phyloP scores from a whole-genome alignment of 2,329 filamentous ascomycete genomes.

The Endoconidiophora polonica region DNA sequence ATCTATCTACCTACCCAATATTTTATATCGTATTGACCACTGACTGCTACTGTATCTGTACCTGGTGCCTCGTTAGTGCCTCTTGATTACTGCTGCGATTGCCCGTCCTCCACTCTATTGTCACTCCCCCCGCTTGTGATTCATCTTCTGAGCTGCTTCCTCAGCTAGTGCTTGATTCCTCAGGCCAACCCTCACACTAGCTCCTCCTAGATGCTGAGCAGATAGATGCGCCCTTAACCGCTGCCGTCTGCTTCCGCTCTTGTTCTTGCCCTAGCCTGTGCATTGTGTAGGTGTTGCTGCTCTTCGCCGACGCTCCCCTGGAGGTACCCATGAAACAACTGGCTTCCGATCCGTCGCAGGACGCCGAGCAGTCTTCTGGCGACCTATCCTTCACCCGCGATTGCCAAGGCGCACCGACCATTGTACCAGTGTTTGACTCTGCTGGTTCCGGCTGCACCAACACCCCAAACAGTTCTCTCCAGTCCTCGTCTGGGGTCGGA shows the following conservation, averaged over 20 bases:
- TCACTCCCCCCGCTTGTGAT: too few species aligned
- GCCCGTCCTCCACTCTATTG: too few species aligned
- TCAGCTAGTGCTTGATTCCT: not conserved
- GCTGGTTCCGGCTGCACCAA: too few species aligned
- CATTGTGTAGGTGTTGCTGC: not conserved
- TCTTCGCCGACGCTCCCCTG: not conserved
- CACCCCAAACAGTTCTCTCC: too few species aligned
- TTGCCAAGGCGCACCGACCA: too few species aligned
- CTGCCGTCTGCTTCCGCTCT: not conserved
- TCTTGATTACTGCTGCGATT: too few species aligned
- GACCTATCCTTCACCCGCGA: not conserved
- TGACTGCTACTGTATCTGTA: not conserved
- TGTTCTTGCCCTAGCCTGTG: not conserved
- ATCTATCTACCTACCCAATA: not conserved
- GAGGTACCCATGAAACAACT: slow-evolving; percentile 10
- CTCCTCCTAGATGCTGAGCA: not conserved
- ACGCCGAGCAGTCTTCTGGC: slow-evolving; percentile 8
- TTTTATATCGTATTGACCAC: not conserved
- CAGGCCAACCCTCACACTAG: not conserved
- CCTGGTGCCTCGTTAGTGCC: not conserved
- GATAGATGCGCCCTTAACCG: not conserved
- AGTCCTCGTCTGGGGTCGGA: not conserved
- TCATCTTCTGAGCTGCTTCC: too few species aligned
- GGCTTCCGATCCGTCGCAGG: slow-evolving; percentile 9
- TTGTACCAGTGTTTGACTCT: too few species aligned